Percentiles rank a stretch among this genome's conserved stretches.
These are phyloP conservation scores for Akanthomyces lecanii DNA, from an alignment of 2,329 filamentous ascomycete genomes.

Conservation along the genomic window DNA sequence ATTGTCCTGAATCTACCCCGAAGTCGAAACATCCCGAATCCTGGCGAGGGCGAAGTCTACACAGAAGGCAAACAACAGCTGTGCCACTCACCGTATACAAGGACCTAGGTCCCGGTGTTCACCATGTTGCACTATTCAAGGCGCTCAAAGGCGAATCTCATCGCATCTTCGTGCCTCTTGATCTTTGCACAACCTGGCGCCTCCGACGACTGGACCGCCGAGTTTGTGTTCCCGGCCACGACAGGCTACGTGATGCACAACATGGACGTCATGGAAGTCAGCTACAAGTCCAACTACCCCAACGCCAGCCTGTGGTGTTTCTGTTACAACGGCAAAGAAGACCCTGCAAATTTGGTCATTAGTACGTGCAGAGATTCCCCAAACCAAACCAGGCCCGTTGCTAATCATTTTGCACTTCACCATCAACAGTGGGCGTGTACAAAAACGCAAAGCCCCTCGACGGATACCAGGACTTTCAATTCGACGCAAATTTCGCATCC, in stretches of 20 bases:
- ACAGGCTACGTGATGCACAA: conserved; percentile 9
- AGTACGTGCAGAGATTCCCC: not conserved
- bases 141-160: not conserved
- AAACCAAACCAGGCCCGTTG: too few relatives aligned
- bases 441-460: not conserved
- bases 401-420: too few relatives aligned
- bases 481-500: not conserved
- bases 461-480: not conserved
- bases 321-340: not conserved
- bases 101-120: not conserved
- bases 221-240: not conserved
- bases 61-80: not conserved
- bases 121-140: not conserved
- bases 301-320: conserved; percentile 1
- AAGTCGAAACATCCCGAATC: too few relatives aligned
- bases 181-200: not conserved
- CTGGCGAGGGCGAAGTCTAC: not conserved
- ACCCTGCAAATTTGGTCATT: not conserved
- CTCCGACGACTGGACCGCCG: not conserved
- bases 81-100: not conserved
- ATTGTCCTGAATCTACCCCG: too few relatives aligned
- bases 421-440: not conserved
- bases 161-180: not conserved
- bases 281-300: not conserved
- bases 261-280: conserved; percentile 6